Evolutionary conservation across 495 filamentous ascomycete species (phyloP).

Genomic region (Usnea hakonensis): DNA sequence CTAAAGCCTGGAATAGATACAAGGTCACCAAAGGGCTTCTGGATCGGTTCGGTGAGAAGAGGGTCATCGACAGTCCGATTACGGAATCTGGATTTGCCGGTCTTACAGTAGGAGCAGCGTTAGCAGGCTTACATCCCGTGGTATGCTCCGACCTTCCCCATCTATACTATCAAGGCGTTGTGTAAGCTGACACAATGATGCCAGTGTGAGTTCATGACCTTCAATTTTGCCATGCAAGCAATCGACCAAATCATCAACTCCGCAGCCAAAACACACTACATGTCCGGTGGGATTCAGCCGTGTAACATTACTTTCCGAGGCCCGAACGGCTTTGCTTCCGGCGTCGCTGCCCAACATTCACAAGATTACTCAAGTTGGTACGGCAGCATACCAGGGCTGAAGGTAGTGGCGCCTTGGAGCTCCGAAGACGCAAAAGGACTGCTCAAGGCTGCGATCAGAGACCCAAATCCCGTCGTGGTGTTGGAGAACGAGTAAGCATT

Average conservation of each 20-base stretch:
- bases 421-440: constrained; percentile 97
- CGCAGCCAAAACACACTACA: constrained; percentile 98
- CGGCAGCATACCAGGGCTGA: constrained; percentile 91
- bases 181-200: constrained; percentile 14
- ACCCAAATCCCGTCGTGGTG: constrained; percentile 92
- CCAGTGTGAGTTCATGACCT: constrained; percentile 99
- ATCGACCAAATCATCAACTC: constrained; percentile 99
- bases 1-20: constrained; percentile 51
- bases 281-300: constrained; percentile 98
- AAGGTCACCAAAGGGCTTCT: constrained; percentile 96
- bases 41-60: constrained; percentile 94
- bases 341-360: constrained; percentile 95
- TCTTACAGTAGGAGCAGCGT: constrained; percentile 86
- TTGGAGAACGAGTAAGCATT: constrained; percentile 82
- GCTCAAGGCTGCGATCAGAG: constrained; percentile 93
- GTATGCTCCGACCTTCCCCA: constrained; percentile 47
- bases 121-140: constrained; percentile 88
- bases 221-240: constrained; percentile 99
- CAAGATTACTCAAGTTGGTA: constrained; percentile 99
- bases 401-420: constrained; percentile 93
- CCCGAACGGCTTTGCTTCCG: constrained; percentile 93
- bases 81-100: constrained; percentile 93
- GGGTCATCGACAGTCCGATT: constrained; percentile 97
- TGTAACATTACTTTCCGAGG: constrained; percentile 99
- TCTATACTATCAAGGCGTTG: background rate